These are phyloP conservation scores for Blastosporella zonata DNA, from an alignment of 1,284 basidiomycete genomes.

Conservation along the genomic window DNA sequence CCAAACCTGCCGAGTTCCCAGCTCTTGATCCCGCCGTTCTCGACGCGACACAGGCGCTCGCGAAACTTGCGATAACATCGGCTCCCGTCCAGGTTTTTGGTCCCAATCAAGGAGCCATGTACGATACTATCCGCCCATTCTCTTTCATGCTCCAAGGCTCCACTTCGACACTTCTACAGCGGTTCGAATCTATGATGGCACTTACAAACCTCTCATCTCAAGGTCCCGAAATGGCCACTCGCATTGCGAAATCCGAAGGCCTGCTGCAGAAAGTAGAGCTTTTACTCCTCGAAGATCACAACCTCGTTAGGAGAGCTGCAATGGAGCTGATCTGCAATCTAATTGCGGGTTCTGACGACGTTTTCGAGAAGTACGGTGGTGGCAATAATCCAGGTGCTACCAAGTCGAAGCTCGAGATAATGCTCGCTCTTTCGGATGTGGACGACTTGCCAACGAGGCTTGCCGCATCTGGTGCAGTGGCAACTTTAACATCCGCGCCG, in stretches of 20 bases:
- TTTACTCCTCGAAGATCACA: slow-evolving; percentile 82
- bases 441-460: slow-evolving; percentile 80
- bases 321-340: slow-evolving; percentile 95
- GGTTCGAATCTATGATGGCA: slow-evolving; percentile 93
- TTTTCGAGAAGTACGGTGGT: slow-evolving; percentile 71
- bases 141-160: slow-evolving; percentile 68
- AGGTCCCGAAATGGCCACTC: slow-evolving; percentile 58
- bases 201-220: slow-evolving; percentile 93
- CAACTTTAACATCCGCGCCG: slow-evolving; percentile 67
- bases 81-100: slow-evolving; percentile 90
- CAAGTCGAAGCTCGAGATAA: slow-evolving; percentile 71
- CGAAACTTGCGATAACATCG: slow-evolving; percentile 90
- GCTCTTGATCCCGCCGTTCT: slow-evolving; percentile 49
- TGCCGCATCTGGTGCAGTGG: slow-evolving; percentile 84
- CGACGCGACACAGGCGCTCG: slow-evolving; percentile 81
- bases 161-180: slow-evolving; percentile 72
- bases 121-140: slow-evolving; percentile 79
- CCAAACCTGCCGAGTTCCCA: slow-evolving; percentile 22
- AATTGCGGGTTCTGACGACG: slow-evolving; percentile 69
- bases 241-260: slow-evolving; percentile 60
- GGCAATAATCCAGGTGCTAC: slow-evolving; percentile 35
- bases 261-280: slow-evolving; percentile 73
- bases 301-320: slow-evolving; percentile 80
- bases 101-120: slow-evolving; percentile 71
- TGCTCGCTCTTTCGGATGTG: slow-evolving; percentile 83